Percentiles rank a stretch among this genome's conserved stretches.
Conservation (phyloP, 176 grass and related monocot genomes). For the Triticum timopheevii region DNA sequence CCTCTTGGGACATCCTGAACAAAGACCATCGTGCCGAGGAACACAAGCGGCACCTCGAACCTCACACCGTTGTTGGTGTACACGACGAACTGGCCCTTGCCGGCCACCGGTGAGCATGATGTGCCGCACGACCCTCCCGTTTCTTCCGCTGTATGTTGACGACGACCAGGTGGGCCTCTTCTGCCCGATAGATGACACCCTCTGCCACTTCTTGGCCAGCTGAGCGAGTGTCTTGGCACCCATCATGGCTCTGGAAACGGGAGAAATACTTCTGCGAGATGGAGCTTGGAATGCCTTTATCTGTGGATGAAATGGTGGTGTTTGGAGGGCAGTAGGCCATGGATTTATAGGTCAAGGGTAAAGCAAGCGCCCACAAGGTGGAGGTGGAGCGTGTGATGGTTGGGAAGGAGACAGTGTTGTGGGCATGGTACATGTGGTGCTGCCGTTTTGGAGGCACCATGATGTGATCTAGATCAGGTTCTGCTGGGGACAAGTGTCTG, state of each 20-base stretch:
- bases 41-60: conserved; percentile 50
- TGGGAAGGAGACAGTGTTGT: conserved; percentile 40
- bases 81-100: conserved; percentile 30
- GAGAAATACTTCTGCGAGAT: neutral
- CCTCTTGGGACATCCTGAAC: too few relatives aligned
- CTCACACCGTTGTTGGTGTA: conserved; percentile 11
- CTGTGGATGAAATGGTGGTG: neutral
- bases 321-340: neutral
- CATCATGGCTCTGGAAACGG: conserved; percentile 19
- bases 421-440: neutral
- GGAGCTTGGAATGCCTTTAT: neutral
- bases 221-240: conserved; percentile 25
- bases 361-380: neutral
- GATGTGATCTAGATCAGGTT: neutral
- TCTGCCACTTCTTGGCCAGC: conserved; percentile 47
- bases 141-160: neutral
- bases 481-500: conserved; percentile 17
- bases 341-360: conserved; percentile 12
- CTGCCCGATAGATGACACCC: neutral
- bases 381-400: neutral
- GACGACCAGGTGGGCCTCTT: neutral
- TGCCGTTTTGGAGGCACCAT: neutral
- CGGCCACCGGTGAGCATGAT: neutral
- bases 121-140: neutral
- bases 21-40: conserved; percentile 29